Evolutionary conservation across 2,329 filamentous ascomycete genomes (phyloP), one percentile per base, ranked within the genome.

Genomic region (Pyrenochaeta sp.): DNA sequence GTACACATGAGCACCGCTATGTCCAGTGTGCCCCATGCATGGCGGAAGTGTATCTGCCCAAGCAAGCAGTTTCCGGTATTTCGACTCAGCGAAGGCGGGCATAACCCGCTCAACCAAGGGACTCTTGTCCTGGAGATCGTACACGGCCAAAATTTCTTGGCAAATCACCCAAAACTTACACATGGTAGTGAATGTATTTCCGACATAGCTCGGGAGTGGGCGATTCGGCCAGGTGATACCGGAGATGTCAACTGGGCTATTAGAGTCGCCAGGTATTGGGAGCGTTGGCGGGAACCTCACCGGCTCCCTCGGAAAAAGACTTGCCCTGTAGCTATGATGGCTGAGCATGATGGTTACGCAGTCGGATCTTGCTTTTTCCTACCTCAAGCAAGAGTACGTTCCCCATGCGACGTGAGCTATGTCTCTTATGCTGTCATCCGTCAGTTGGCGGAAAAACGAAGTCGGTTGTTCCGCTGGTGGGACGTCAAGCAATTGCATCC

Each of bases 361-460:
- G 42, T 36, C 6, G 32, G 19, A 36, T 27, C 27, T 43, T 27
- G 37, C 27, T 30, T 25, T 36, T 24, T 30, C 46, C 34, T 56
- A 56, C 57, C 48, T 48, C 50, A 52, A 50, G 37, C 50, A 59
- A 48, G 45, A 50, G 34, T 43, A 56, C 19, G 36, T 50, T 13
- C 52, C 50, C 53, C 50, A 59, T 9, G 49, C 52, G 6, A 56
- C 49, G 10, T 56, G 50, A 28, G 49, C 39, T 12, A 37, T 44
- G 15, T 59, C 39, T 15, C 27, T 43, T 36, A 53, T 40, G 15
- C 53, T 13, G 19, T 56, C 40, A 36, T 52, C 52, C n/a, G 34
- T 13, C 24, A 50, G 30, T 27, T 37, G 10, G 5, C 32, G 42
- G 30, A 49, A 40, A 2, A 32, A 12, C 0, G 45, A 46, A 12